A percentile compares a stretch with the other conserved stretches of the same genome.
Evolutionary conservation across 495 filamentous ascomycete genomes (phyloP).

Genomic region (Hyaloscypha hepaticicola): DNA sequence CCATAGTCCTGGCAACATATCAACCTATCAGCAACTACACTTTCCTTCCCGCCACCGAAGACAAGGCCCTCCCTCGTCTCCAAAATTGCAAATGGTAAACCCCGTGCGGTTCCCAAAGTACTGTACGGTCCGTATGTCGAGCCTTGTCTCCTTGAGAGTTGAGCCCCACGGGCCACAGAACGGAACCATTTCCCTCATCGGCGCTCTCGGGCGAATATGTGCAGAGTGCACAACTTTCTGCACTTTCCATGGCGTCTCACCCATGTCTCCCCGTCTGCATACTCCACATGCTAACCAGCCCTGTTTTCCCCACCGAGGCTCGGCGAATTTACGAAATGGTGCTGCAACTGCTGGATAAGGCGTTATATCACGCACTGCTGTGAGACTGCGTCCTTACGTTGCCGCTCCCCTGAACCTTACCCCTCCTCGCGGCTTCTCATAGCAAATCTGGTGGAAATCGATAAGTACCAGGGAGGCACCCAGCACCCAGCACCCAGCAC

Average conservation of each 20-base stretch:
- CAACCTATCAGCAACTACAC: not conserved
- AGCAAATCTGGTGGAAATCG: not conserved
- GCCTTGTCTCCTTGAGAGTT: not conserved
- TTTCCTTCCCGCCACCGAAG: not conserved
- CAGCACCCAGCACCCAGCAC: not conserved
- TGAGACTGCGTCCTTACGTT: not conserved
- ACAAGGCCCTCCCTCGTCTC: slow-evolving; percentile 6
- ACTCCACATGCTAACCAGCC: not conserved
- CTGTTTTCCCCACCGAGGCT: not conserved
- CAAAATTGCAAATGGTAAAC: not conserved
- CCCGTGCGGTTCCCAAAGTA: slow-evolving; percentile 8
- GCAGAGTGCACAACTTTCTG: not conserved
- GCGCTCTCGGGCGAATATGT: not conserved
- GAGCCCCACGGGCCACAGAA: not conserved
- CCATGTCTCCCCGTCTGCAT: not conserved
- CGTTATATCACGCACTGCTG: not conserved
- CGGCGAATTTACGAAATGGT: not conserved
- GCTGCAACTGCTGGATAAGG: slow-evolving; percentile 7
- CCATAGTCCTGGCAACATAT: not conserved
- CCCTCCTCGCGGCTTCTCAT: not conserved
- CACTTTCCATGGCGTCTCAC: not conserved
- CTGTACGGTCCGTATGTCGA: not conserved
- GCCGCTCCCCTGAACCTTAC: not conserved
- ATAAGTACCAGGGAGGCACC: not conserved
- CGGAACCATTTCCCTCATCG: not conserved